phyloP scores from a whole-genome alignment of 1,284 basidiomycete species.

The Marasmius fiardii region DNA sequence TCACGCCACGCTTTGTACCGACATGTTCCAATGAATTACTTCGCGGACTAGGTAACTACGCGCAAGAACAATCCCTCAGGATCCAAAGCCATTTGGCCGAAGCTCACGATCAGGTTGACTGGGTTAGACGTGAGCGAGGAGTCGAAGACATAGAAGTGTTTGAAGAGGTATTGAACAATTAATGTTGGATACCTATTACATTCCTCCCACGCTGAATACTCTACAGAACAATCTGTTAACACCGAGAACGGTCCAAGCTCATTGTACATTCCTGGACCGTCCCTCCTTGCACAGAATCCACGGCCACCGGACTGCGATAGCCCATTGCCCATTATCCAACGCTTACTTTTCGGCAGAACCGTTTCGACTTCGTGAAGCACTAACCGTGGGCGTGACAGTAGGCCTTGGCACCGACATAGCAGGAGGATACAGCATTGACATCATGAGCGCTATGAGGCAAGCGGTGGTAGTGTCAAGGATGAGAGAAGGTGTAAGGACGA shows the following conservation, averaged over 20 bases:
- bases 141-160: constrained; percentile 73
- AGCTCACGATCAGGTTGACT: constrained; percentile 68
- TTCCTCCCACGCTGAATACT: not conserved
- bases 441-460: constrained; percentile 76
- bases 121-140: constrained; percentile 59
- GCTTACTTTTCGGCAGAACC: constrained; percentile 77
- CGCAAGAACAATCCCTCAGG: constrained; percentile 38
- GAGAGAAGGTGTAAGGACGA: constrained; percentile 53
- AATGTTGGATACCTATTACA: not conserved
- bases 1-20: constrained; percentile 82
- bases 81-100: constrained; percentile 81
- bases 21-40: constrained; percentile 73
- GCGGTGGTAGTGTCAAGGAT: constrained; percentile 71
- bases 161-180: constrained; percentile 41
- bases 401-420: constrained; percentile 85
- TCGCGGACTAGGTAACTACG: constrained; percentile 52
- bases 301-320: constrained; percentile 55
- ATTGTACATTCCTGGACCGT: constrained; percentile 73
- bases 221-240: constrained; percentile 58
- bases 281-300: constrained; percentile 52
- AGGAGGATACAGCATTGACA: constrained; percentile 77
- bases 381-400: constrained; percentile 58
- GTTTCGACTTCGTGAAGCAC: constrained; percentile 73
- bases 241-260: constrained; percentile 70
- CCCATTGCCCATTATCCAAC: constrained; percentile 85